Evolutionary conservation across 2,329 filamentous ascomycete species (phyloP), one percentile per base, ranked within the genome.

Genomic region (Aspergillus intermedius): DNA sequence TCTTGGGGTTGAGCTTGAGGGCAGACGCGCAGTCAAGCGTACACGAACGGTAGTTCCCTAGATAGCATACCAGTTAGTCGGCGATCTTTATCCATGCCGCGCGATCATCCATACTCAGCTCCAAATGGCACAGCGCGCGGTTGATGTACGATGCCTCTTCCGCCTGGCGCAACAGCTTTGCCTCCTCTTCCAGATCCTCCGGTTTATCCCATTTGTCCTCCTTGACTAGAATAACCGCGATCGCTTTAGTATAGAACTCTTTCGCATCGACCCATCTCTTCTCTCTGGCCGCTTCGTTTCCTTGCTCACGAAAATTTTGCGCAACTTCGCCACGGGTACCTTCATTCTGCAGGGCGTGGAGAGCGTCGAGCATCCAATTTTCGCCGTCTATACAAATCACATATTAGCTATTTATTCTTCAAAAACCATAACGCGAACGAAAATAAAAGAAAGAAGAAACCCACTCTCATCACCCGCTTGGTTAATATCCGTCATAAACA

Each of bases 401-500:
- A 35, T 12, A 28, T 46, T 9, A 48, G 46, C 49, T 21, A 17
- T 50, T 22, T 22, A 22, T 22, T 5, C 21, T 5, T 32, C 15
- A 50, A 40, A 45, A 40, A 8, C 13, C 19, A 28, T 3, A 44
- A 54, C 32, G 43, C 45, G 34, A 41, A 42, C 17, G 10, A 32
- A 30, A 17, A 17, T 3, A 28, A 25, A 41, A 6, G 12, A 7
- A 40, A 41, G 21, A 21, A 39, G 39, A 34, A 9, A 60, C 67
- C 23, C 61, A 73, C 77, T 76, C 52, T 77, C 76, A 49, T 77
- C 78, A 46, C 76, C 77, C 10, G 77, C 78, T 50, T 80, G 78
- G 50, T 80, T 88, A 30, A 96, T 77, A 57, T 88, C 84, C 25
- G 90, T 97, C 93, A 98, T 98, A 77, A 98, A 98, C 34, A 98